These are phyloP conservation scores for Thinopyrum obtusiflorum DNA, from an alignment of 202 grass and related monocot genomes.

Conservation along the genomic window DNA sequence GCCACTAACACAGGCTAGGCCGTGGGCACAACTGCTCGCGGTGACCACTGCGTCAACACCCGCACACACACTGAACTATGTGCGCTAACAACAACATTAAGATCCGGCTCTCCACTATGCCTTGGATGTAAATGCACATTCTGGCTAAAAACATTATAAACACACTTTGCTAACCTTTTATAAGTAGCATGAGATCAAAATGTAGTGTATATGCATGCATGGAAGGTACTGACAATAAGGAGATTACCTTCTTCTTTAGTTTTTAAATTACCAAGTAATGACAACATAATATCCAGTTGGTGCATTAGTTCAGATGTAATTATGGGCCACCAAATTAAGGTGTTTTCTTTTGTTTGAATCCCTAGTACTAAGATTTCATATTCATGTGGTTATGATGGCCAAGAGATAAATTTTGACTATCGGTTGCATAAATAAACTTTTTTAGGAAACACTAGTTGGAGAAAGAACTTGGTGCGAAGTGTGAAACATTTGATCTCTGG, in stretches of 20 bases:
- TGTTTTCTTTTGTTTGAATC: background rate
- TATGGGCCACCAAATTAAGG: background rate
- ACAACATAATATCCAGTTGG: background rate
- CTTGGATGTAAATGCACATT: background rate
- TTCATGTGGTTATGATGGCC: background rate
- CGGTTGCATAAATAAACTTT: background rate
- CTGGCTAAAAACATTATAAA: background rate
- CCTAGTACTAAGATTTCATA: background rate
- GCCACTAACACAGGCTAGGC: too few relatives aligned
- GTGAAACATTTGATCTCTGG: too few relatives aligned
- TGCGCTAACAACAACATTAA: background rate
- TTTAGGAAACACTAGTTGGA: background rate
- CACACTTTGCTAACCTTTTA: background rate
- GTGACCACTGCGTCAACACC: too few relatives aligned
- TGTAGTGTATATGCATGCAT: constrained; percentile 5
- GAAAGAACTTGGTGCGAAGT: background rate
- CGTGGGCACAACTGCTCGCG: too few relatives aligned
- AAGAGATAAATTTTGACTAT: background rate
- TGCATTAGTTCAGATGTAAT: background rate
- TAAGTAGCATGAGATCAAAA: background rate
- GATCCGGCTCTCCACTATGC: background rate
- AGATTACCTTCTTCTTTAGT: background rate
- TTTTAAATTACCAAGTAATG: background rate
- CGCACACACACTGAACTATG: too few relatives aligned
- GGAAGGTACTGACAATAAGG: background rate